Evolutionary conservation across 257 asterid species (phyloP).

Genomic region (Mitragyna speciosa): DNA sequence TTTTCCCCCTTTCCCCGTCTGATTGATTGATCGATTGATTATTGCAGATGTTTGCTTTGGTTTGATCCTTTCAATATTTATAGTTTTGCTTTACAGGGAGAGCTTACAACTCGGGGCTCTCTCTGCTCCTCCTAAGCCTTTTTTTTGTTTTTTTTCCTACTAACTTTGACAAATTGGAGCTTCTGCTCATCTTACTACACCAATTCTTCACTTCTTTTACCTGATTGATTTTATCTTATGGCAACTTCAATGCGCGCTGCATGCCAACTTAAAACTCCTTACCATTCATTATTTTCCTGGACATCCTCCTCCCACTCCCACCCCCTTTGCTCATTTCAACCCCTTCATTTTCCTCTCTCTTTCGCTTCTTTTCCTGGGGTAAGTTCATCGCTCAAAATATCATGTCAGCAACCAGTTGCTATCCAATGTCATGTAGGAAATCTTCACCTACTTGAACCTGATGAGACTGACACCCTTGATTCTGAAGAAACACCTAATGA

Average conservation of each 20-base stretch:
- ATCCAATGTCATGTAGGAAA: conserved; percentile 39
- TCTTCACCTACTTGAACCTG: conserved; percentile 36
- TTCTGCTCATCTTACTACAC: too few relatives aligned
- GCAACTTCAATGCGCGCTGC: conserved; percentile 46
- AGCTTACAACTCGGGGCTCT: too few relatives aligned
- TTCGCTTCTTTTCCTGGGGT: conserved; percentile 28
- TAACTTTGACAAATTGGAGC: too few relatives aligned
- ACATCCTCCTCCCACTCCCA: conserved; percentile 25
- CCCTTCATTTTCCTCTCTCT: conserved; percentile 27
- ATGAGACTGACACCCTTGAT: conserved; percentile 26
- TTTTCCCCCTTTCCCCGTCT: too few relatives aligned
- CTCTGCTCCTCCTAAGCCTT: too few relatives aligned
- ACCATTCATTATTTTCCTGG: conserved; percentile 20
- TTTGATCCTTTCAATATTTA: too few relatives aligned
- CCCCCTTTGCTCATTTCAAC: conserved; percentile 24
- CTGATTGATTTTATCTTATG: conserved; percentile 22
- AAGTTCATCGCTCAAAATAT: conserved; percentile 25
- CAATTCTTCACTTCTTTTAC: too few relatives aligned
- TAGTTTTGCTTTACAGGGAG: too few relatives aligned
- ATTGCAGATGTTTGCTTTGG: too few relatives aligned
- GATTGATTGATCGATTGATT: too few relatives aligned
- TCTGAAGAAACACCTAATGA: conserved; percentile 36
- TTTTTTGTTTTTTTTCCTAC: too few relatives aligned
- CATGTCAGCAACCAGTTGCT: conserved; percentile 20
- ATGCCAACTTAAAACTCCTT: conserved; percentile 45